phyloP scores from a whole-genome alignment of 139 green algal species.

The Volvox africanus region DNA sequence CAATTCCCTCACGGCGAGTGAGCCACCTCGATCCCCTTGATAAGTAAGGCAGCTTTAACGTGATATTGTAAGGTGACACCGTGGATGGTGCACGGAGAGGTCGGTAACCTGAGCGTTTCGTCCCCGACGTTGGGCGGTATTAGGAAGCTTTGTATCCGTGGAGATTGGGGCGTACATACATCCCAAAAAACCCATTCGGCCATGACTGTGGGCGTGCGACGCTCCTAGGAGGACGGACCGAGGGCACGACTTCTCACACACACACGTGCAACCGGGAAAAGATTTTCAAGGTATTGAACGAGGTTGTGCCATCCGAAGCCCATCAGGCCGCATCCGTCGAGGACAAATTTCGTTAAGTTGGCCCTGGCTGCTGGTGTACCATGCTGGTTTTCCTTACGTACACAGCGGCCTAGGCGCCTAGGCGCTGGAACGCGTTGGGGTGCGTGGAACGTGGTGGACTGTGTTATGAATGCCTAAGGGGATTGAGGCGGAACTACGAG shows the following conservation, averaged over 20 bases:
- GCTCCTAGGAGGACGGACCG: background rate
- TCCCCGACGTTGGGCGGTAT: background rate
- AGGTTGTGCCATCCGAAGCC: background rate
- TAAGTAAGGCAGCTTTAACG: background rate
- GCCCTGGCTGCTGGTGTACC: background rate
- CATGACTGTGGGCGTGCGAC: background rate
- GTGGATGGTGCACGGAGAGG: background rate
- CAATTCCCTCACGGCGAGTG: conserved; percentile 56
- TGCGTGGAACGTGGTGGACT: background rate
- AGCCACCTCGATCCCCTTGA: conserved; percentile 69
- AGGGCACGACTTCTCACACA: conserved; percentile 3
- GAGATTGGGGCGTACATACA: background rate
- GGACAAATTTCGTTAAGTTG: background rate
- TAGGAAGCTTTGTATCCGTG: background rate
- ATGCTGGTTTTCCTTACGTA: background rate
- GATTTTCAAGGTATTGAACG: background rate
- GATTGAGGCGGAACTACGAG: no score
- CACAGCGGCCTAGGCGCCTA: background rate
- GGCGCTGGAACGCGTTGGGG: background rate
- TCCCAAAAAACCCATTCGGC: background rate
- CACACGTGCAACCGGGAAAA: background rate
- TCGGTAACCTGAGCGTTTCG: conserved; percentile 2
- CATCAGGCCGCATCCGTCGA: background rate
- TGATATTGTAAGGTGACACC: background rate
- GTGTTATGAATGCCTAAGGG: background rate